Base-by-base conservation (phyloP, 495 filamentous ascomycete species). In the Hypomontagnella monticulosa region DNA sequence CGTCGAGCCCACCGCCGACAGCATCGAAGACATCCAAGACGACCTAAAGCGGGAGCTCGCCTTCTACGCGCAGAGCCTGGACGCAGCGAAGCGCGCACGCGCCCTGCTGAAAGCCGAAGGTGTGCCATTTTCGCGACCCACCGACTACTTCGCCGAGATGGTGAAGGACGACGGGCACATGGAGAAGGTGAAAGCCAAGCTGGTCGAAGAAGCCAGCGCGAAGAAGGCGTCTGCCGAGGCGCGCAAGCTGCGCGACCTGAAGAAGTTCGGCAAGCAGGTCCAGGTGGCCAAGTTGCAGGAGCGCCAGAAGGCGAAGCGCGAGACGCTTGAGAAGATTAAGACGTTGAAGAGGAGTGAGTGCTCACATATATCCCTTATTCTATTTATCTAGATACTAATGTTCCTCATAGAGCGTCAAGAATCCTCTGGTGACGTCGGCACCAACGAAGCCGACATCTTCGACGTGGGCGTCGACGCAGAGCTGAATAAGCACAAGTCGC, bases 241-340 rank as follows among this genome's bases (percentile, higher is more conserved):
- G 20, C 86, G 92, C 73, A 90, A 91, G 80, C 93, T 91, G 83
- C 83, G 95, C 59, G 95, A 99, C 79, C 81, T 97, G 66, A 98
- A 97, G 88, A 98, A 97, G 79, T 99, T 98, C 79, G 95, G 95
- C 65, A 99, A 99, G 82, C 91, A 97, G 80, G 95, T 98, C 61
- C 95, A 99, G 83, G 88, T 96, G 64, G 93, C 92, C 62, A 97
- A 97, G 84, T 75, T 94, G 80, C 93, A 97, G 78, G 94, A 98
- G 83, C 79, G 95, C 20, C 86, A 88, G 46, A 96, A 93, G 84
- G 89, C 88, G 76, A 96, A 97, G 88, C 87, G 87, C 71, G 89
- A 95, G 66, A 92, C 89, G 11, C 75, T 98, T 69, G 95, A 97
- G 65, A 97, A 96, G 86, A 96, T 99, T 71, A 91, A 91, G 77